Evolutionary conservation across 2,329 filamentous ascomycete species (phyloP), one percentile per base, ranked within the genome.

Genomic region (Penicillium polonicum): DNA sequence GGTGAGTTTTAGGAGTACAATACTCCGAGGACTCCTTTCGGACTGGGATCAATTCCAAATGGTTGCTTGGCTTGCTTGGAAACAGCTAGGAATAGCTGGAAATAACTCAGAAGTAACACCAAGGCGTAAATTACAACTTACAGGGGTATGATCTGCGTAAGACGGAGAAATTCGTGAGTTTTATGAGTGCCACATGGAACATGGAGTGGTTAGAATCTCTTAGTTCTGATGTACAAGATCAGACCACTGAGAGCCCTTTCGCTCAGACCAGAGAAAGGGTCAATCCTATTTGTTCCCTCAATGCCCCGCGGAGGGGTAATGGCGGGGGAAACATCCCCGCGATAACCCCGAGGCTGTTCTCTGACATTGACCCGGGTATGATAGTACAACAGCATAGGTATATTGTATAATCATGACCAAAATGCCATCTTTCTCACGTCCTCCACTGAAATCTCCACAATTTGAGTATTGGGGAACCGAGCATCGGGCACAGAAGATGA

Each of bases 381-480:
- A 35, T 6, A 17, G 13, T 12, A 13, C 25, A 31, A 45, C 27
- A 27, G 29, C 12, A 8, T 29, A 23, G 23, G 23, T 23, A 46
- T 3, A 46, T 38, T 2, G 10, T 31, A 33, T 9, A 29, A n/a
- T 52, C 27, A 56, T 27, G 54, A 52, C 73, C 71, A 77, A 42
- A 76, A 75, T 6, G 60, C 55, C 63, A 73, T 61, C 48, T 67
- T 57, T 55, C 70, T 73, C 50, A 77, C n/a, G 35, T 76, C 72
- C n/a, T 66, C 69, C 51, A 75, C 53, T 7, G 63, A 60, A 6
- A 76, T 58, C 4, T 67, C 68, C 10, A 60, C 63, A 25, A 77
- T 62, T 38, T 65, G 67, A 13, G 73, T 76, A 3, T 64, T 64
- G 29, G 76, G 74, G 58, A 78, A 78, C 38, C 75, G 69, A 29